Base-by-base conservation (phyloP, 768 basidiomycete species). In the Tricholoma flavovirens region DNA sequence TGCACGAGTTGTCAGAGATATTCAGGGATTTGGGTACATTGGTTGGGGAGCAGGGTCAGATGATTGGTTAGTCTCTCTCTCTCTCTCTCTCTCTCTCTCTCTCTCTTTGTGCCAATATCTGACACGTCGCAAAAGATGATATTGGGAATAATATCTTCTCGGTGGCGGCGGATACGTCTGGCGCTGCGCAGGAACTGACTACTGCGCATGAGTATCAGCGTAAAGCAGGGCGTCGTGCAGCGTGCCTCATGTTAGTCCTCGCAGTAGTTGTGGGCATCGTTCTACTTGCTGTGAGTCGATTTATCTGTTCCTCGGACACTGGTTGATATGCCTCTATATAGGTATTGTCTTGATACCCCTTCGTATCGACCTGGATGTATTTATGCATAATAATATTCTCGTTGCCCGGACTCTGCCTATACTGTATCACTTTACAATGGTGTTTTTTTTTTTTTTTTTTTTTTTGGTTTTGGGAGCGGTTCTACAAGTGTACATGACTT, bases 1-100 rank as follows among this genome's bases (percentile, higher is more conserved):
- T 99, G 54, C 93, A 96, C 65, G 96, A 99, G 70, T 73, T 99
- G 46, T 83, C 90, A 24, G 93, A 98, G 71, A 98, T 99, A 66
- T 98, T 99, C 79, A 83, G 90, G 50, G 95, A 98, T 71, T 75
- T 99, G 46, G 96, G 95, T 43, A 95, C 93, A 14, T 78, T 99
- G 46, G 95, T 99, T 1, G 83, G 86, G 57, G 92, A 98, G 67
- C 97, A 99, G 69, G 95, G 95, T 11, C 83, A 83, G 51, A 92
- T 98, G 90, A 75, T 99, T 52, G 95, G 96, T 96, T 60, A 51
- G 87, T 74, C 19, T 11, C 35, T 42, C 45, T 46, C 24, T 21
- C 48, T 17, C 21, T 46, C 33, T 8, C 32, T 45, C 50, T 43
- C 45, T 46, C 24, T 21, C 48, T 17, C 21, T 46, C 33, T 8